Evolutionary conservation across 768 basidiomycete species (phyloP).

Genomic region (Russula earlei): DNA sequence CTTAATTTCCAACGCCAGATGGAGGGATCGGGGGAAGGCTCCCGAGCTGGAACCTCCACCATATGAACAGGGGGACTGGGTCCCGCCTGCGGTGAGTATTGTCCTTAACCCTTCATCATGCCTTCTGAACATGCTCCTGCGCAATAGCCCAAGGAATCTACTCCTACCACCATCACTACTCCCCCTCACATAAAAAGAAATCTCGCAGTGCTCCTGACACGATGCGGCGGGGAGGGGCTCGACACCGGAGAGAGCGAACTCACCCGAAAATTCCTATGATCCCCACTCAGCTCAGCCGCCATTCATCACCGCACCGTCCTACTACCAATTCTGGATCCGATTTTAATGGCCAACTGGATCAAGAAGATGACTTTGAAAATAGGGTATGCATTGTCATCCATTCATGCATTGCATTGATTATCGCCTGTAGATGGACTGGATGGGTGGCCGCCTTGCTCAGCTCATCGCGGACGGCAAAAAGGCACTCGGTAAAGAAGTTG

Average conservation of each 20-base stretch:
- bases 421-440: constrained; percentile 64
- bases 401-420: background rate
- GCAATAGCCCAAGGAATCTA: background rate
- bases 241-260: constrained; percentile 31
- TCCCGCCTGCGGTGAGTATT: constrained; percentile 15
- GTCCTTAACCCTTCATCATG: too few relatives aligned
- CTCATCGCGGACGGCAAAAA: constrained; percentile 75
- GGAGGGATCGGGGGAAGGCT: constrained; percentile 68
- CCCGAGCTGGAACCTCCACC: constrained; percentile 39
- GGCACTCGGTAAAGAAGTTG: constrained; percentile 68
- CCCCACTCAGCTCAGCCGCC: constrained; percentile 22
- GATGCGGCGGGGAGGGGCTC: constrained; percentile 29
- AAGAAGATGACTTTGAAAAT: constrained; percentile 13
- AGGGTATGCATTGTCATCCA: constrained; percentile 5
- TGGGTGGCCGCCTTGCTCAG: constrained; percentile 54
- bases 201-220: constrained; percentile 27
- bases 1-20: constrained; percentile 36
- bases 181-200: constrained; percentile 31
- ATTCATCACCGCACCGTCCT: constrained; percentile 20
- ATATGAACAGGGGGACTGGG: constrained; percentile 54
- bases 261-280: constrained; percentile 10
- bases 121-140: background rate
- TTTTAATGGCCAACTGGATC: constrained; percentile 24
- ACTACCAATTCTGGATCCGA: constrained; percentile 37
- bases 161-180: constrained; percentile 27